These are phyloP conservation scores for Rhizopogon sp. DNA, from an alignment of 768 basidiomycete genomes.

Conservation along the genomic window DNA sequence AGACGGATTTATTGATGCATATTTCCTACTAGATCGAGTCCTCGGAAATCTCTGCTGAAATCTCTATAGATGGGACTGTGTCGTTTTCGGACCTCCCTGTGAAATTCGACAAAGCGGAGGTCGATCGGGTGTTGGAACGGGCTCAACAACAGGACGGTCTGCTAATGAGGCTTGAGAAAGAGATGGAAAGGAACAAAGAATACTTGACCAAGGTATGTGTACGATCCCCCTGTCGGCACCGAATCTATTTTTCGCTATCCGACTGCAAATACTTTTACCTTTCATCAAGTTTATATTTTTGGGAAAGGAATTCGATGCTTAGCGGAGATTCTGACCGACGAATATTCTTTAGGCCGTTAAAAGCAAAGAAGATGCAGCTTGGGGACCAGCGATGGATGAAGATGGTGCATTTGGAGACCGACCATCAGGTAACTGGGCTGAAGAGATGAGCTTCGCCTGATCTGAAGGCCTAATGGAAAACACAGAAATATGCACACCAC, in stretches of 20 bases:
- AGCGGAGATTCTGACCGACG: not conserved
- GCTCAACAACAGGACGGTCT: slow-evolving; percentile 42
- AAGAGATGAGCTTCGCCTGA: slow-evolving; percentile 18
- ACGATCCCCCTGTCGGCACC: not conserved
- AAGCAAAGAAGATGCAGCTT: slow-evolving; percentile 21
- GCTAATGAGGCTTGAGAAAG: slow-evolving; percentile 18
- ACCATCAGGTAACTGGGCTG: slow-evolving; percentile 17
- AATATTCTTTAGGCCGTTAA: slow-evolving; percentile 20
- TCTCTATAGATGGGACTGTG: slow-evolving; percentile 67
- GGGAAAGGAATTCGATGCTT: not conserved
- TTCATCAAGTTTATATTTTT: not conserved
- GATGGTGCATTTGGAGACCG: slow-evolving; percentile 14
- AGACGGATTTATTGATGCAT: not conserved
- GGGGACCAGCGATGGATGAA: slow-evolving; percentile 23
- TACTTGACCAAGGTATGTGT: slow-evolving; percentile 62
- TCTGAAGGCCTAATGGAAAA: not conserved
- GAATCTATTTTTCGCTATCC: not conserved
- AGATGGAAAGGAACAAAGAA: slow-evolving; percentile 59
- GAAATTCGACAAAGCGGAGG: slow-evolving; percentile 52
- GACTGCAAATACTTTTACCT: not conserved
- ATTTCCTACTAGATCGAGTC: slow-evolving; percentile 54
- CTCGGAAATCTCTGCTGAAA: slow-evolving; percentile 62
- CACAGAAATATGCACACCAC: not conserved
- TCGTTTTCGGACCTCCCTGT: slow-evolving; percentile 64
- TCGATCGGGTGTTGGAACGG: slow-evolving; percentile 52